Conservation (phyloP, 1,284 basidiomycete genomes). For the Apiotrichum laibachii region DNA sequence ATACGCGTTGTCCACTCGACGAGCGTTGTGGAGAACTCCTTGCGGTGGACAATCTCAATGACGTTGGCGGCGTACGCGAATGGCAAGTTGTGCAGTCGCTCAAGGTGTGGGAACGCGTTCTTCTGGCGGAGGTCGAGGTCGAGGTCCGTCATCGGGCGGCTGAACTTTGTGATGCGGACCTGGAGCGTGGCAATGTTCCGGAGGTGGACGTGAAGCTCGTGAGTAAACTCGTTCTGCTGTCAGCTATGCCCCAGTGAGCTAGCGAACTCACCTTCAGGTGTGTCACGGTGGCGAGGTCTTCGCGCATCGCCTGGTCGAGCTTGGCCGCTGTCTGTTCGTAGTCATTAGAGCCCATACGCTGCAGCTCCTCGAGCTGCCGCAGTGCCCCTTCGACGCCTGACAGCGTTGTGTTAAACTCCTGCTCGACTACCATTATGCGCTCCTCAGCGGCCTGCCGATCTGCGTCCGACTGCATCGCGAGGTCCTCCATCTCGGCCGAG, state of each 20-base stretch:
- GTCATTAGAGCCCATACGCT: constrained; percentile 16
- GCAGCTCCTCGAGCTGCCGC: constrained; percentile 32
- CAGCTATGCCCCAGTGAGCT: not conserved
- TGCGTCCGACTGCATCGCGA: constrained; percentile 70
- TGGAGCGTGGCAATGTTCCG: constrained; percentile 72
- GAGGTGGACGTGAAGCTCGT: constrained; percentile 64
- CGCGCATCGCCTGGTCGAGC: constrained; percentile 46
- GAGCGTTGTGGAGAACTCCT: constrained; percentile 76
- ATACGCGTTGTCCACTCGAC: constrained; percentile 72
- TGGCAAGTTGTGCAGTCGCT: constrained; percentile 81
- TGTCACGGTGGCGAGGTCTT: constrained; percentile 42
- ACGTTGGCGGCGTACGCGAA: constrained; percentile 91
- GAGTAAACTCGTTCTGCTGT: constrained; percentile 69
- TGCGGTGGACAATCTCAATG: constrained; percentile 82
- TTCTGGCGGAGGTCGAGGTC: constrained; percentile 64
- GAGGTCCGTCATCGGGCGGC: constrained; percentile 61
- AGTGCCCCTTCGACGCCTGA: constrained; percentile 36
- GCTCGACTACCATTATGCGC: constrained; percentile 57
- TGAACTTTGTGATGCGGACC: constrained; percentile 68
- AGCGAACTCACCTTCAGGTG: constrained; percentile 44
- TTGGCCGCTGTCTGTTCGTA: constrained; percentile 30
- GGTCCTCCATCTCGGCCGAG: constrained; percentile 46
- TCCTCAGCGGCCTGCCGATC: constrained; percentile 63
- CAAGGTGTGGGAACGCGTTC: constrained; percentile 84
- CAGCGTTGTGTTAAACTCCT: constrained; percentile 39